Evolutionary conservation across 2,329 filamentous ascomycete genomes (phyloP), one percentile per base, ranked within the genome.

Genomic region (Neonectria ditissima): DNA sequence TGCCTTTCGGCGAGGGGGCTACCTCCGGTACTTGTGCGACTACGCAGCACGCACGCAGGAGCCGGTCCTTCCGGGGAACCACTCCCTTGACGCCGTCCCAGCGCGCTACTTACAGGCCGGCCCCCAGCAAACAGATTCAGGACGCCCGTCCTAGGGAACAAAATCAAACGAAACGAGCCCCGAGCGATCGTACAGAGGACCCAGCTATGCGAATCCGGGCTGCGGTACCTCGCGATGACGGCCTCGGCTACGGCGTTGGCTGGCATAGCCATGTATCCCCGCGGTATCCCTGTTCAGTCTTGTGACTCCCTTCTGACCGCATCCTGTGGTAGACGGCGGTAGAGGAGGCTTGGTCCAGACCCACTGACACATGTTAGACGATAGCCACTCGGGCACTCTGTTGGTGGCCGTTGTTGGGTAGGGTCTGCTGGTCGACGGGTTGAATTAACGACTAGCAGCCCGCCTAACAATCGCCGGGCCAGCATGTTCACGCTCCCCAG

Each of bases 261-360:
- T 30, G 24, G 30, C 30, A 28, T 18, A 10, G 28, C 57, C 53
- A 56, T 52, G 57, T 54, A 56, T 41, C 34, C 48, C 53, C 43
- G 60, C 26, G 34, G 69, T 72, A 72, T 59, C 30, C 56, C 44
- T 64, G 34, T n/a, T 53, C 60, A 61, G 48, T 63, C 65, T 58
- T 63, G 60, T 68, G 67, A 65, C 55, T 61, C 48, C 30, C 57
- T 57, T 63, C 65, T 73, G 70, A 72, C 70, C 65, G 70, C 70
- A 72, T 65, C 62, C 68, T 71, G 62, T 37, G 34, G 34, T 7
- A 16, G 32, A 34, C 10, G 30, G 52, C 54, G 37, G 59, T 62
- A 65, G 65, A 65, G 65, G 65, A 61, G 47, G 58, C 41, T 57
- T 59, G 55, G 67, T 43, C 68, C 66, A 66, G 61, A 56, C 53